Conservation (phyloP, 495 filamentous ascomycete species). For the Hypoxylon fuscum region DNA sequence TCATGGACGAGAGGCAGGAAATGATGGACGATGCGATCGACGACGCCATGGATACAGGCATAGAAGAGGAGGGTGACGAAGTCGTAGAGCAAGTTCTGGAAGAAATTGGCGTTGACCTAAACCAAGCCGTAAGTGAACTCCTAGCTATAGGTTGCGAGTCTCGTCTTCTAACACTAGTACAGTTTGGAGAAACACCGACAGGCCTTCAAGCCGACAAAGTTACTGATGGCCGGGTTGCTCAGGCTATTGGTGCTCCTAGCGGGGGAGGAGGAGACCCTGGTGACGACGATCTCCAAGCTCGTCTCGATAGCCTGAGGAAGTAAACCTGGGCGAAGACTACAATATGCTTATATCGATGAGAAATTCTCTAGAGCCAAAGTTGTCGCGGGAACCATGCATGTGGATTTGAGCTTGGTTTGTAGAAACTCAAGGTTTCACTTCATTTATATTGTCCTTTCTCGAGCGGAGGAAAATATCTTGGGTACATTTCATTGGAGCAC, state of each 20-base stretch:
- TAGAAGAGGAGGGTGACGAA: slow-evolving; percentile 92
- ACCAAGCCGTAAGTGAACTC: slow-evolving; percentile 73
- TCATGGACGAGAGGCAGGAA: slow-evolving; percentile 98
- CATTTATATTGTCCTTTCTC: slow-evolving; percentile 13
- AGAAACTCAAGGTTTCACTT: slow-evolving; percentile 14
- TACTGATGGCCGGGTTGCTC: slow-evolving; percentile 72
- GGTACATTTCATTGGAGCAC: slow-evolving; percentile 36
- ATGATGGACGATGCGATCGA: slow-evolving; percentile 99
- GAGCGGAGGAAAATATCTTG: slow-evolving; percentile 3
- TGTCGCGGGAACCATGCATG: slow-evolving; percentile 7
- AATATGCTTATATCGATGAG: slow-evolving; percentile 11
- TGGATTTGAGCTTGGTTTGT: slow-evolving; percentile 19
- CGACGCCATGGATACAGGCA: slow-evolving; percentile 92
- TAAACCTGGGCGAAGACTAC: slow-evolving; percentile 32
- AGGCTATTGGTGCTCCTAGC: slow-evolving; percentile 71
- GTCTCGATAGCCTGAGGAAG: slow-evolving; percentile 79
- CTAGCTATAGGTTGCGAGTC: not conserved
- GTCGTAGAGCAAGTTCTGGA: slow-evolving; percentile 95
- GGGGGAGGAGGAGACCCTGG: slow-evolving; percentile 64
- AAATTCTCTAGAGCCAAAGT: slow-evolving; percentile 6
- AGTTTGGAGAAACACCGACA: slow-evolving; percentile 83
- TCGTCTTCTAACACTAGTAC: slow-evolving; percentile 26
- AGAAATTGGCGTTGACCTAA: slow-evolving; percentile 94
- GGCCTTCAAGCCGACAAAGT: slow-evolving; percentile 69
- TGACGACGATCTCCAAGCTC: slow-evolving; percentile 84